Conservation (phyloP, 805 yeast genomes). For the Hanseniaspora lindneri region DNA sequence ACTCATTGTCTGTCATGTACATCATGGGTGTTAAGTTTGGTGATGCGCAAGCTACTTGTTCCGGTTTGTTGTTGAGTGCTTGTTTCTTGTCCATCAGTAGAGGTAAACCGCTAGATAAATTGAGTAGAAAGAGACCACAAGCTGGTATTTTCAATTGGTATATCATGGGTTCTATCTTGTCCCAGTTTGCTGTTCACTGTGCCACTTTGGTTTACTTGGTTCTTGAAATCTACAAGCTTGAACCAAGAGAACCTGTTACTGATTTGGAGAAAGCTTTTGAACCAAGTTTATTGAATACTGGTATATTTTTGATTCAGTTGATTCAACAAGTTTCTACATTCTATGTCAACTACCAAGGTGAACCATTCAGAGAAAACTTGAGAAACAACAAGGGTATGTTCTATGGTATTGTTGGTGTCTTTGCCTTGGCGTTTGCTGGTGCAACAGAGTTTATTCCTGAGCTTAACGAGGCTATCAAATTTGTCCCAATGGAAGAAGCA, state of each 20-base stretch:
- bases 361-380: conserved; percentile 88
- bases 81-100: conserved; percentile 93
- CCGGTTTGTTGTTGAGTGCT: conserved; percentile 83
- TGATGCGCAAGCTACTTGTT: conserved; percentile 92
- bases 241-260: conserved; percentile 83
- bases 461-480: conserved; percentile 78
- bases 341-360: conserved; percentile 95
- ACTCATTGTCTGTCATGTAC: conserved; percentile 84
- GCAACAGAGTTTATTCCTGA: conserved; percentile 93
- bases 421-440: conserved; percentile 76
- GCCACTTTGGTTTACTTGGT: conserved; percentile 72
- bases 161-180: conserved; percentile 94
- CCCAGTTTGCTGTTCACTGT: conserved; percentile 92
- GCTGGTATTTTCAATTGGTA: conserved; percentile 90
- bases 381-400: conserved; percentile 91
- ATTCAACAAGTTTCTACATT: conserved; percentile 96
- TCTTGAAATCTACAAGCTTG: conserved; percentile 67
- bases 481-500: conserved; percentile 66
- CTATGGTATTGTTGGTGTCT: conserved; percentile 85
- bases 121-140: conserved; percentile 91
- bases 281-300: conserved; percentile 90
- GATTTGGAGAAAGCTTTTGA: conserved; percentile 79
- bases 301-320: conserved; percentile 84
- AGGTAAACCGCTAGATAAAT: conserved; percentile 78
- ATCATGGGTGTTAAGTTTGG: conserved; percentile 97